Evolutionary conservation across 345 rosid genomes (phyloP).

Genomic region (Lepidium aucheri): DNA sequence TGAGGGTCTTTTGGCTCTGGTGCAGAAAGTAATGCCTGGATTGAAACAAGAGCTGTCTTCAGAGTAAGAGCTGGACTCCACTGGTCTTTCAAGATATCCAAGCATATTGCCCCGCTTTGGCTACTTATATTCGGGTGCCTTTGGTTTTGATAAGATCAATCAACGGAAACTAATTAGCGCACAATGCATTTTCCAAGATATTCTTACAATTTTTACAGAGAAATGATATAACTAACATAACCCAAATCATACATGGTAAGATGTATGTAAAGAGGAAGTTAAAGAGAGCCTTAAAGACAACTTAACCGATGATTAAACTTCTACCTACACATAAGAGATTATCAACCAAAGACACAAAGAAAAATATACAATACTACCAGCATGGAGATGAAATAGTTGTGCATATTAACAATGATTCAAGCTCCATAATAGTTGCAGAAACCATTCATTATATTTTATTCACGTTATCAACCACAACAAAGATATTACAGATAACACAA

Average conservation of each 20-base stretch:
- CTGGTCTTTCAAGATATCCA: conserved; percentile 95
- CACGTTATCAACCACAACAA: background rate
- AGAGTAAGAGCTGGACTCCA: conserved; percentile 99
- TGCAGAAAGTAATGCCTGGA: conserved; percentile 90
- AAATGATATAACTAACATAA: background rate
- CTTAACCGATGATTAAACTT: background rate
- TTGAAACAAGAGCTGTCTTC: conserved; percentile 94
- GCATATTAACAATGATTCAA: background rate
- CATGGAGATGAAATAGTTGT: background rate
- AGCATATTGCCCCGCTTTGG: conserved; percentile 97
- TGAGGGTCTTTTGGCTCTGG: conserved; percentile 98
- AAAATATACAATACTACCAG: background rate
- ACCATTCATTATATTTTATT: background rate
- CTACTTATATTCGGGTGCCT: conserved; percentile 99
- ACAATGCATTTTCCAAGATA: background rate
- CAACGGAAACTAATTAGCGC: background rate
- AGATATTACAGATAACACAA: background rate
- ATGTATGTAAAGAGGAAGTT: background rate
- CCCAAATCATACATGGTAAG: background rate
- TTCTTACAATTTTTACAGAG: background rate
- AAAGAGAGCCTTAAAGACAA: background rate
- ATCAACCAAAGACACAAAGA: background rate
- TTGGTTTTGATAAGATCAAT: background rate
- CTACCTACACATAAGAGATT: background rate
- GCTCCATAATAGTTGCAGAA: background rate